Conservation (phyloP, 2,329 filamentous ascomycete species). For the Alternaria sp. region DNA sequence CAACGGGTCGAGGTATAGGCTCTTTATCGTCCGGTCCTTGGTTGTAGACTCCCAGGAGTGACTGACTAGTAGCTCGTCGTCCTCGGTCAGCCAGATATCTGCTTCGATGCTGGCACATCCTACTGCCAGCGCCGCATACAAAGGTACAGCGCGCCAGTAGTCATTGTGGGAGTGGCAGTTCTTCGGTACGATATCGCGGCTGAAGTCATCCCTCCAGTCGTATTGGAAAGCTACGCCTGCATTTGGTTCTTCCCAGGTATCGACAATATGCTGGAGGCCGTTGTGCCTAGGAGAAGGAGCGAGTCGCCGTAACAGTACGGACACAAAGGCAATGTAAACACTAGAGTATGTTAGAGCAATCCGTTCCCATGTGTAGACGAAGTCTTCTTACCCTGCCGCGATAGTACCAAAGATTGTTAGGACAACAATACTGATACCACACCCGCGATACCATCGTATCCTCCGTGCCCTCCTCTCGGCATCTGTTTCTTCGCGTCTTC, state of each 20-base stretch:
- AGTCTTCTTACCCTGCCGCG: conserved; percentile 27
- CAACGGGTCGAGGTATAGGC: conserved; percentile 48
- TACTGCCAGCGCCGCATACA: conserved; percentile 52
- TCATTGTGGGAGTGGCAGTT: conserved; percentile 56
- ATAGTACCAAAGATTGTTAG: conserved; percentile 28
- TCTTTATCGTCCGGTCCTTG: conserved; percentile 33
- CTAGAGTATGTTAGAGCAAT: conserved; percentile 23
- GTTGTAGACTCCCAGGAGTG: conserved; percentile 35
- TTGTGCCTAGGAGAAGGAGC: conserved; percentile 28
- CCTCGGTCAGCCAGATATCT: conserved; percentile 41
- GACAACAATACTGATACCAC: conserved; percentile 18
- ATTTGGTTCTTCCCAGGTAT: conserved; percentile 39
- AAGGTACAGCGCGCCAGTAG: conserved; percentile 53
- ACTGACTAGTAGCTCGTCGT: conserved; percentile 41
- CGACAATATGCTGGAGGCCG: conserved; percentile 37
- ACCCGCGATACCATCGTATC: conserved; percentile 15
- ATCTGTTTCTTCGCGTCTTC: conserved; percentile 5
- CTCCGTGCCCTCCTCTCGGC: not conserved
- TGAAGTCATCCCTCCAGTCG: conserved; percentile 51
- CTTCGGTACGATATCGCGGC: conserved; percentile 49
- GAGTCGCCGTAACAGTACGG: conserved; percentile 31
- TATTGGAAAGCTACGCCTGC: conserved; percentile 27
- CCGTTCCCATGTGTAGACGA: not conserved
- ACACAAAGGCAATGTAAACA: conserved; percentile 36
- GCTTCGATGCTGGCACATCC: conserved; percentile 50